Evolutionary conservation across 441 rosid genomes (phyloP).

Genomic region (Pelargonium myrrhifolium): DNA sequence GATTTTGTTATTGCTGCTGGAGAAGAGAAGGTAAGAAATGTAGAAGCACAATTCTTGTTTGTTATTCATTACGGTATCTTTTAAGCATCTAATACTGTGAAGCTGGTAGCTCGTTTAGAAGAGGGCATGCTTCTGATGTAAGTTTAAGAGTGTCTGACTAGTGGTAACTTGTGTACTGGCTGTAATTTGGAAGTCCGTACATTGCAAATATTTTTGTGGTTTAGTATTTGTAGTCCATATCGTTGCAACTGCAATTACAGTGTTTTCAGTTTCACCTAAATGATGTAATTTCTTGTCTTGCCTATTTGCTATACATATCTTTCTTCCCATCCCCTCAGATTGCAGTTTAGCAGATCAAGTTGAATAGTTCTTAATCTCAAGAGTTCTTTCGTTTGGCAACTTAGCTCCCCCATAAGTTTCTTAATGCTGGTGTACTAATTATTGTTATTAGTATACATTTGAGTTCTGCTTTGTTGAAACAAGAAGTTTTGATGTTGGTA

Average conservation of each 20-base stretch:
- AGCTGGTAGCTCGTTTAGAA: conserved; percentile 1
- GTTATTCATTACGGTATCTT: conserved; percentile 11
- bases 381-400: neutral
- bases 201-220: neutral
- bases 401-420: neutral
- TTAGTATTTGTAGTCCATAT: neutral
- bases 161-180: neutral
- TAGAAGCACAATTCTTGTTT: conserved; percentile 20
- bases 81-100: conserved; percentile 9
- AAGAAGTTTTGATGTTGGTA: neutral
- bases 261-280: neutral
- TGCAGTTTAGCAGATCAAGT: neutral
- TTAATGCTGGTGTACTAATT: neutral
- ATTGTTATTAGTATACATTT: neutral
- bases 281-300: neutral
- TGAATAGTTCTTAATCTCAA: no score
- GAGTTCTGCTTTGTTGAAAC: neutral
- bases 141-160: neutral
- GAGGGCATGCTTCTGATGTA: neutral
- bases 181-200: neutral
- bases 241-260: neutral
- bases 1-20: conserved; percentile 67
- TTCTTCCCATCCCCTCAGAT: no score
- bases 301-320: no score
- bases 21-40: conserved; percentile 64